These are phyloP conservation scores for Solanum dulcamara DNA, from an alignment of 257 asterid species.

Conservation along the genomic window DNA sequence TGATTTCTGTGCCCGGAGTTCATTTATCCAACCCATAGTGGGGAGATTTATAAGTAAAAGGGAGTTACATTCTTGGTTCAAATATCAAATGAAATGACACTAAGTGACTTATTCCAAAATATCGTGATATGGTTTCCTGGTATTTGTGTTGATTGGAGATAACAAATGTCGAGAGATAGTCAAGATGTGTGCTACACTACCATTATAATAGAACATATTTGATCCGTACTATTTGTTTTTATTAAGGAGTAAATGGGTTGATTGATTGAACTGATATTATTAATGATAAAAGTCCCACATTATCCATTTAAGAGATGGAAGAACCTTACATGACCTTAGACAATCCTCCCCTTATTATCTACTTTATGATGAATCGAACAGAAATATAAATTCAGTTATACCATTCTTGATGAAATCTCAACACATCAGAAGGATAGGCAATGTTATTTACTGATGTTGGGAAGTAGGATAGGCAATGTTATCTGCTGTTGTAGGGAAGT, in stretches of 20 bases:
- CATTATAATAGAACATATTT: neutral
- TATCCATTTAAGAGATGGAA: neutral
- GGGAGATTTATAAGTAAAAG: neutral
- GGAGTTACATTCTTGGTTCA: neutral
- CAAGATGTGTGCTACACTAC: no score
- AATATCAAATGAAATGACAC: neutral
- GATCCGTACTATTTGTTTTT: neutral
- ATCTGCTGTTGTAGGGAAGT: no score
- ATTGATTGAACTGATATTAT: neutral
- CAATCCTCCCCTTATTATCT: neutral
- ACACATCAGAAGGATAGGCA: no score
- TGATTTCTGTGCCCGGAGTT: neutral
- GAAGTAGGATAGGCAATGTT: no score
- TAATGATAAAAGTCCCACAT: neutral
- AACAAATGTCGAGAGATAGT: neutral
- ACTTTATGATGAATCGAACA: neutral
- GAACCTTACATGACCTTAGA: neutral
- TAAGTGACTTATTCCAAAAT: neutral
- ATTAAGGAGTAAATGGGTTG: neutral
- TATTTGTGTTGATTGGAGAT: neutral
- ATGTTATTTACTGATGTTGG: no score
- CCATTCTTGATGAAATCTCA: no score
- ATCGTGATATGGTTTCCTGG: neutral
- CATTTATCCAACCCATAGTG: neutral
- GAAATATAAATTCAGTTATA: neutral